Evolutionary conservation across 257 asterid species (phyloP).

Genomic region (Solanum ossicruentum): DNA sequence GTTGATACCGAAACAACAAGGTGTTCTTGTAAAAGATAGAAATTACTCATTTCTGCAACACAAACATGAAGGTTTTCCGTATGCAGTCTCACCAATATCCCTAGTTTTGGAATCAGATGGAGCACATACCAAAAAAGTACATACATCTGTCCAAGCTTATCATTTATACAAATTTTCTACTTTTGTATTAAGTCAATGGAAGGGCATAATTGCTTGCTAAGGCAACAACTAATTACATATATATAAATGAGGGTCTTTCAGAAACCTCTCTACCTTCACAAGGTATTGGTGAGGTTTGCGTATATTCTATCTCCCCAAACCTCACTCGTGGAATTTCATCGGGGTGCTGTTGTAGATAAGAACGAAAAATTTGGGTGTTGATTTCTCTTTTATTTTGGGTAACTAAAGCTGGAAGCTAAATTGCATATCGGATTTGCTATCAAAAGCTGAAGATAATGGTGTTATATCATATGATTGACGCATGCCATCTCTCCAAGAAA

Average conservation of each 20-base stretch:
- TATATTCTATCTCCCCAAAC: no score
- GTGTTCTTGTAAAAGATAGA: background rate
- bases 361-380: background rate
- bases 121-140: background rate
- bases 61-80: background rate
- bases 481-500: constrained; percentile 1
- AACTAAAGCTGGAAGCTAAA: background rate
- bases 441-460: background rate
- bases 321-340: no score
- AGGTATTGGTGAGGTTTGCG: no score
- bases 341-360: background rate
- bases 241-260: background rate
- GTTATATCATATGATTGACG: background rate
- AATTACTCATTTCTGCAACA: background rate
- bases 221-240: background rate
- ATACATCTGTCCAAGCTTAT: background rate
- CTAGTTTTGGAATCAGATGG: background rate
- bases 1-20: background rate
- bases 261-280: no score
- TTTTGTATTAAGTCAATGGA: background rate
- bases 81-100: background rate
- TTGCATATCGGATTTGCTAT: background rate
- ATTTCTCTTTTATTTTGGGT: background rate
- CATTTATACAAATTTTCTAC: background rate
- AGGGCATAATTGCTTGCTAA: background rate